phyloP scores from a whole-genome alignment of 805 yeast species.

The Yarrowia osloensis region DNA sequence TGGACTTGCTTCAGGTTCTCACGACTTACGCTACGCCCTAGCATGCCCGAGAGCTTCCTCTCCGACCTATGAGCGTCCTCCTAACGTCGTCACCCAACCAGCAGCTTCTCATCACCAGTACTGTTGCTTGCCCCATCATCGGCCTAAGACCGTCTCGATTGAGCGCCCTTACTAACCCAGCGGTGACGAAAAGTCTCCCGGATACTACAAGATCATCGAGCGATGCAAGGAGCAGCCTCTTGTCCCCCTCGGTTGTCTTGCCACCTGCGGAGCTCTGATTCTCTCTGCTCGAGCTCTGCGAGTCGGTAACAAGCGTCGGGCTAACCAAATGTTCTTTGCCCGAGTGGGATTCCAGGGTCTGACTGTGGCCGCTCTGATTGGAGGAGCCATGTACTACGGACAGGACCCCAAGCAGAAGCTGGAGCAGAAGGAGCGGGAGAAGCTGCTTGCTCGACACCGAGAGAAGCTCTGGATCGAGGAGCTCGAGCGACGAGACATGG shows the following conservation, averaged over 20 bases:
- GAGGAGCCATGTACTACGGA: slow-evolving; percentile 74
- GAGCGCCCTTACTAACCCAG: slow-evolving; percentile 11
- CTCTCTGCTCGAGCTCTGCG: slow-evolving; percentile 77
- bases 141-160: no score
- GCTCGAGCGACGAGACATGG: slow-evolving; percentile 80
- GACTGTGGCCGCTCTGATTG: slow-evolving; percentile 77
- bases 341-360: slow-evolving; percentile 85
- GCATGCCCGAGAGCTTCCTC: no score
- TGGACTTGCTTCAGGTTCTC: no score
- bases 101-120: no score
- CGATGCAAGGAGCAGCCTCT: slow-evolving; percentile 82
- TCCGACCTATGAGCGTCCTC: no score
- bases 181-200: slow-evolving; percentile 14
- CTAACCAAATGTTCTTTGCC: slow-evolving; percentile 86
- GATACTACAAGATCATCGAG: slow-evolving; percentile 34
- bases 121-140: no score
- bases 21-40: no score
- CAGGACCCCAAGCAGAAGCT: slow-evolving; percentile 34
- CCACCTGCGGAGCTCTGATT: slow-evolving; percentile 77
- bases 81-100: no score
- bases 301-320: slow-evolving; percentile 68
- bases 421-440: slow-evolving; percentile 59
- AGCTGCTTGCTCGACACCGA: slow-evolving; percentile 80
- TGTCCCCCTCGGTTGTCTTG: slow-evolving; percentile 79
- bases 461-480: slow-evolving; percentile 82